Percentiles rank a stretch among this genome's conserved stretches.
These are phyloP conservation scores for Entophlyctis helioformis DNA, from an alignment of 192 early-diverging fungal genomes.

Conservation along the genomic window DNA sequence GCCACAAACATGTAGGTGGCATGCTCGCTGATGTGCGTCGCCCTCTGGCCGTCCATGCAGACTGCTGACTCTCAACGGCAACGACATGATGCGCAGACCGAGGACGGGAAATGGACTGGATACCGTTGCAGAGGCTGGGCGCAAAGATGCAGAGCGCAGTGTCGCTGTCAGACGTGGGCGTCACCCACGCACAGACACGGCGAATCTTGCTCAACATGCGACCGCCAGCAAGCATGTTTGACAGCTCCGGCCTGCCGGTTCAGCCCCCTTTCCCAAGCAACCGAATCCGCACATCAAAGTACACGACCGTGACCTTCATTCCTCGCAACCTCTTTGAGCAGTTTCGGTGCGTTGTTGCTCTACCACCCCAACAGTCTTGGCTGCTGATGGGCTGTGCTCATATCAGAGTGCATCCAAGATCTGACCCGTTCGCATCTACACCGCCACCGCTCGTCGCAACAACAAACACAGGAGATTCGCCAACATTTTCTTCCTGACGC, in stretches of 20 bases:
- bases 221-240: slow-evolving; percentile 1
- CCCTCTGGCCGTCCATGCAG: no score
- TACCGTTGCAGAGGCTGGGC: no score
- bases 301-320: slow-evolving; percentile 72
- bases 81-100: no score
- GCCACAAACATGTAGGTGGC: no score
- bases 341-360: slow-evolving; percentile 68
- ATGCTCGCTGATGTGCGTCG: no score
- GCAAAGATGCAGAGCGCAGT: no score
- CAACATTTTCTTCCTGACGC: slow-evolving; percentile 73
- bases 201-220: slow-evolving; percentile 9
- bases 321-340: slow-evolving; percentile 90
- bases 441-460: not conserved
- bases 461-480: slow-evolving; percentile 24
- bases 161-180: no score
- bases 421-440: slow-evolving; percentile 1
- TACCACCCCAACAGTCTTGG: not conserved
- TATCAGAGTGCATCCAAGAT: no score
- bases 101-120: no score
- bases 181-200: not conserved
- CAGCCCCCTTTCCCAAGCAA: slow-evolving; percentile 55
- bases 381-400: not conserved
- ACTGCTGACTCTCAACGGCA: no score
- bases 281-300: slow-evolving; percentile 81
- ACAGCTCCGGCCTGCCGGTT: slow-evolving; percentile 1